Evolutionary conservation across 2,329 filamentous ascomycete species (phyloP).

Genomic region (Epichloe amarillans): DNA sequence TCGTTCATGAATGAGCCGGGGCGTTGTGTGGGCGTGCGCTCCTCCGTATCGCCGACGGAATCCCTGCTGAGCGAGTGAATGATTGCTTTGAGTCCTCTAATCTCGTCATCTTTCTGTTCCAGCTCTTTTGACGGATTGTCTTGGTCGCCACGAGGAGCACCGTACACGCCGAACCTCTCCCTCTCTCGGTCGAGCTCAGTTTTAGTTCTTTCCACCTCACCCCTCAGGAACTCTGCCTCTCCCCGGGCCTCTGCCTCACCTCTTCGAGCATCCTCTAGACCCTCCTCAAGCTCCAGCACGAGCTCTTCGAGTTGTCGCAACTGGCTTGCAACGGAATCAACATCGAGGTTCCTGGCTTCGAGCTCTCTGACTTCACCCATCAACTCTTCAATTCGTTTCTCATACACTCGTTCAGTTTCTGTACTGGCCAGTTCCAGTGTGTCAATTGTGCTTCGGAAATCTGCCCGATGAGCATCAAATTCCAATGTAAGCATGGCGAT

Average conservation of each 20-base stretch:
- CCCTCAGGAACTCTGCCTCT: conserved; percentile 88
- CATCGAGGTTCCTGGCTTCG: conserved; percentile 72
- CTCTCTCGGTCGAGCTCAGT: conserved; percentile 79
- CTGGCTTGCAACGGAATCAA: conserved; percentile 80
- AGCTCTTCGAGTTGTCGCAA: conserved; percentile 92
- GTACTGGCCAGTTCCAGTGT: conserved; percentile 90
- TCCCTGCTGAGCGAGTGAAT: conserved; percentile 89
- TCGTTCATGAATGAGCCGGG: conserved; percentile 23
- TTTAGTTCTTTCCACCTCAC: conserved; percentile 84
- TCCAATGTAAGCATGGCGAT: conserved; percentile 86
- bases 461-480: conserved; percentile 86
- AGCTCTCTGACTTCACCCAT: conserved; percentile 72
- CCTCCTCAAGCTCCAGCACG: conserved; percentile 93
- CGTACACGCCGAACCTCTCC: conserved; percentile 49
- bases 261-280: conserved; percentile 82
- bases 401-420: conserved; percentile 92
- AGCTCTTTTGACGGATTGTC: conserved; percentile 55
- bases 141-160: conserved; percentile 27
- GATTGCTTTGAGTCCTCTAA: conserved; percentile 90
- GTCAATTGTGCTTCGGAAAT: conserved; percentile 94
- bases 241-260: conserved; percentile 92
- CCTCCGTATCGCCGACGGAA: conserved; percentile 34
- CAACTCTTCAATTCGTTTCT: conserved; percentile 78
- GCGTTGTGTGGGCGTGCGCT: conserved; percentile 16
- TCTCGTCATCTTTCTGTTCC: conserved; percentile 93